These are phyloP conservation scores for Clavispora santaluciae DNA, from an alignment of 805 yeast genomes.

Conservation along the genomic window DNA sequence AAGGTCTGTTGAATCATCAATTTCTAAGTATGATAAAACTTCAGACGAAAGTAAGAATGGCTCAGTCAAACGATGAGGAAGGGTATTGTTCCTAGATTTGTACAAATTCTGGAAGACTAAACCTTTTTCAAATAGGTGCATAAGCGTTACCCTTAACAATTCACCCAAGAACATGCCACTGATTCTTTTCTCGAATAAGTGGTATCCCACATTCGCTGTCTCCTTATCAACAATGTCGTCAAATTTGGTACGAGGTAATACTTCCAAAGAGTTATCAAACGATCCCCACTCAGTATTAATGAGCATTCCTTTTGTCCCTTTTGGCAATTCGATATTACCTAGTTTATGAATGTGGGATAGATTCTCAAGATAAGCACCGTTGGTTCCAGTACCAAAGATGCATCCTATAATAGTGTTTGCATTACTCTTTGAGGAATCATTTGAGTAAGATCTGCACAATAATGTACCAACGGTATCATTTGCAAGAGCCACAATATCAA, in stretches of 20 bases:
- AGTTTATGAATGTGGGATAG: constrained; percentile 71
- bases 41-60: constrained; percentile 81
- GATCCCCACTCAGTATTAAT: constrained; percentile 98
- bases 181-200: constrained; percentile 88
- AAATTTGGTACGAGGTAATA: constrained; percentile 73
- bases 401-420: constrained; percentile 82
- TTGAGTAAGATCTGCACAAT: constrained; percentile 78
- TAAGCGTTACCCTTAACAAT: constrained; percentile 65
- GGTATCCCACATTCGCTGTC: constrained; percentile 81
- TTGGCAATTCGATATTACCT: constrained; percentile 31
- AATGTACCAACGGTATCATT: constrained; percentile 96
- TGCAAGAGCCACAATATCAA: constrained; percentile 79
- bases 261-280: constrained; percentile 75
- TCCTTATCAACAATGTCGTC: constrained; percentile 66
- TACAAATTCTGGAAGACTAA: constrained; percentile 55
- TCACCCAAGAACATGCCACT: constrained; percentile 94
- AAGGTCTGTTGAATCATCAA: constrained; percentile 73
- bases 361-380: constrained; percentile 88
- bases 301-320: constrained; percentile 56
- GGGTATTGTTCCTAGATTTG: constrained; percentile 34
- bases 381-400: constrained; percentile 96
- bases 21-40: constrained; percentile 79
- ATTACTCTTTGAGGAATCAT: constrained; percentile 54
- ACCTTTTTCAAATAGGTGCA: constrained; percentile 59
- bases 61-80: constrained; percentile 61